Conservation (phyloP, 192 early-diverging fungal genomes). For the Mortierella antarctica region DNA sequence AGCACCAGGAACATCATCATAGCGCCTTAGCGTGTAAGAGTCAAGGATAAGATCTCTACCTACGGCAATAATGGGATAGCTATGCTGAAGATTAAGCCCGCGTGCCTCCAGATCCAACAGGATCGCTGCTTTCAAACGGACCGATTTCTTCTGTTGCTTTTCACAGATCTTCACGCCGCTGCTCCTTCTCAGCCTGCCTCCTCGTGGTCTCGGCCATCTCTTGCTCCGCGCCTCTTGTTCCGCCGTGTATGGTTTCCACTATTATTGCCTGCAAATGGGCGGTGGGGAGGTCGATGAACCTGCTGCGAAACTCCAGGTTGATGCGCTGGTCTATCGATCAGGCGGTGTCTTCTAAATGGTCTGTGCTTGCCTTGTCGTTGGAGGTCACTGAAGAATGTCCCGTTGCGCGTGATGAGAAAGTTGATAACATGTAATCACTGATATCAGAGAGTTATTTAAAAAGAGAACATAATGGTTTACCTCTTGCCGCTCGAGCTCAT, state of each 20-base stretch:
- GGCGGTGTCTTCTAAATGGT: conserved; percentile 10
- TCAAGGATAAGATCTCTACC: too few relatives aligned
- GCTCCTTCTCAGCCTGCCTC: conserved; percentile 9
- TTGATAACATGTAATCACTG: conserved; percentile 3
- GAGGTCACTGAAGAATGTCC: not conserved
- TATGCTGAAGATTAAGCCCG: too few relatives aligned
- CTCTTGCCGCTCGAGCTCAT: conserved; percentile 4
- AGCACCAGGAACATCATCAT: too few relatives aligned
- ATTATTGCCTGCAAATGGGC: conserved; percentile 7
- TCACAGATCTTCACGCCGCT: conserved; percentile 9
- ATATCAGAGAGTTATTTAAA: conserved; percentile 1
- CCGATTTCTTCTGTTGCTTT: too few relatives aligned
- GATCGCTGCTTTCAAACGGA: too few relatives aligned
- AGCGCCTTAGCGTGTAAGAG: too few relatives aligned
- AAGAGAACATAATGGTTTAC: not conserved
- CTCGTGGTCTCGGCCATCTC: conserved; percentile 5
- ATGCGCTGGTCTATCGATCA: conserved; percentile 15
- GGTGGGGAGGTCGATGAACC: conserved; percentile 3
- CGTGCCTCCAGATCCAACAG: too few relatives aligned
- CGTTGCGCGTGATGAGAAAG: not conserved
- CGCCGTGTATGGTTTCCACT: conserved; percentile 12
- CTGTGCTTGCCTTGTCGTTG: conserved; percentile 18
- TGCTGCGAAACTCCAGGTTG: conserved; percentile 11
- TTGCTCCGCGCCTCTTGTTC: not conserved
- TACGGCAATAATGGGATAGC: too few relatives aligned